Evolutionary conservation across 2,329 filamentous ascomycete species (phyloP).

Genomic region (Xylariomycetidae sp.): DNA sequence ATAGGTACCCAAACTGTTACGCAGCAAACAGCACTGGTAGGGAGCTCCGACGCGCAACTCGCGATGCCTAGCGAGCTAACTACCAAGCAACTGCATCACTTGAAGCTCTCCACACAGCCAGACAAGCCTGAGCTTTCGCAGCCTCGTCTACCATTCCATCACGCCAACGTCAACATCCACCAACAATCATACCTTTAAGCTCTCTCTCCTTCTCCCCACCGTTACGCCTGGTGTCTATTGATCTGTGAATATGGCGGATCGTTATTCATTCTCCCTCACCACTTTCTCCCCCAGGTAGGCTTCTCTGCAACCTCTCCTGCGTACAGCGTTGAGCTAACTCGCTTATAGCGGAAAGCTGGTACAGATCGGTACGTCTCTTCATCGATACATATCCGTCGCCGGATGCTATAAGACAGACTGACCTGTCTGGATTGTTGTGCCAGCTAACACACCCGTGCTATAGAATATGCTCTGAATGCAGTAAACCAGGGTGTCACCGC

Average conservation of each 20-base stretch:
- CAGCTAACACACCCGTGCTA: too few species aligned
- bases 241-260: conserved; percentile 73
- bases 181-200: conserved; percentile 3
- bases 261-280: conserved; percentile 98
- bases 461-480: conserved; percentile 99
- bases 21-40: too few species aligned
- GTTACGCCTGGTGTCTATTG: conserved; percentile 5
- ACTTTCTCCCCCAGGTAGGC: conserved; percentile 98
- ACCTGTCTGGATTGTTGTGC: too few species aligned
- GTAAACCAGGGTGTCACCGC: conserved; percentile 99
- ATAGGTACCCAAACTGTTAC: too few species aligned
- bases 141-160: conserved; percentile 10
- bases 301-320: conserved; percentile 21
- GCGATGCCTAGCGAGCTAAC: conserved; percentile 21
- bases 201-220: conserved; percentile 5
- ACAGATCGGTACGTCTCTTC: conserved; percentile 71
- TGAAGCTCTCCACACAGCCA: conserved; percentile 17
- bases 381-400: too few species aligned
- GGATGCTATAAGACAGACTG: too few species aligned
- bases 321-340: conserved; percentile 34
- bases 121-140: conserved; percentile 15
- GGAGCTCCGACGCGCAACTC: conserved; percentile 22
- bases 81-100: too few species aligned
- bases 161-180: conserved; percentile 8
- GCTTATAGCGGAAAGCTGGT: conserved; percentile 86